Base-by-base conservation (phyloP, 169 alveolate genomes). In the Plasmodium inui region DNA sequence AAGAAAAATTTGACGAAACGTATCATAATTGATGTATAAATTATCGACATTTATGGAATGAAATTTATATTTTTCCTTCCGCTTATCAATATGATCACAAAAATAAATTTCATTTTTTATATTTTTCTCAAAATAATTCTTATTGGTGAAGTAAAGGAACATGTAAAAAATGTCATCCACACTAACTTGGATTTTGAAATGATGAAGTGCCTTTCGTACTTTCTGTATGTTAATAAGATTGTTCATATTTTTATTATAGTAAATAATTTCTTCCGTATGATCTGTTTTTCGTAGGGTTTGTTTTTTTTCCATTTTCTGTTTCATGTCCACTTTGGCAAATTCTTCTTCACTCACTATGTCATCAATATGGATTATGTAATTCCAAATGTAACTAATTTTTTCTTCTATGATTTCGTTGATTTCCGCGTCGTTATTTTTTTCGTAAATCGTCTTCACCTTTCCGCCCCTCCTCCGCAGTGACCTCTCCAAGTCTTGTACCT, bases 281-380 rank as follows among this genome's bases (percentile, higher is more conserved):
- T 88, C 79, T 57, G 32, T 30, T 88, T 30, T 37, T 26, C 81
- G 79, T 55, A 88, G 37, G 32, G 83, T 79, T 34, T 78, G 39
- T 41, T 78, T 88, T 76, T 88, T 88, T 61, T 85, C 80, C 79
- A 74, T 73, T 74, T 88, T 88, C 57, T 88, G 82, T 88, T 78
- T 88, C 34, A 88, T 78, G 41, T 88, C 94, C n/a, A 78, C 79
- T 88, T 88, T 34, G 81, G 81, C 50, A n/a, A 88, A 39, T 78
- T 76, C 82, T 34, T 88, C 82, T 17, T 88, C 94, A 78, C 82
- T 78, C 81, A 88, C 70, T 37, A 78, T 79, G 53, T 88, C 82
- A 79, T 88, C 94, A 88, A 88, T 88, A 12, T 79, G 70, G n/a
- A 22, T 78, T 78, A 88, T 88, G 55, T 88, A 88, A 88, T 88